phyloP scores from a whole-genome alignment of 2,329 filamentous ascomycete species.

The Paecilomyces fulvus region DNA sequence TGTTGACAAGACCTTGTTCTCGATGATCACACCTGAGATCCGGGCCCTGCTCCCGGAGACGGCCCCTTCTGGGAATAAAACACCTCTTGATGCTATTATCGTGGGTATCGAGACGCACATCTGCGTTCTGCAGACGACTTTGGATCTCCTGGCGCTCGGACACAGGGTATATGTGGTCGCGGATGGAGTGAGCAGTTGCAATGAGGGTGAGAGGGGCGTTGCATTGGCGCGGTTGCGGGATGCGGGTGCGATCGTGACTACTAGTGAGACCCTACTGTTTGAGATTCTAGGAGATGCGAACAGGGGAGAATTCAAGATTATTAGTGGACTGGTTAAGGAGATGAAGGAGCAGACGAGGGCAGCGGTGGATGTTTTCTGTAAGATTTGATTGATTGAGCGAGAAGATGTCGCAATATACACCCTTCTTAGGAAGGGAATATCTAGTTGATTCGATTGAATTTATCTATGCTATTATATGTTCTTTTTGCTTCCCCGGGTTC shows the following conservation, averaged over 20 bases:
- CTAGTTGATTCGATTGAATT: background rate
- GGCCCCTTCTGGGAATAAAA: background rate
- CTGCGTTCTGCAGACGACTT: constrained; percentile 84
- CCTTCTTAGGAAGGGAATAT: background rate
- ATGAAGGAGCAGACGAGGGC: constrained; percentile 61
- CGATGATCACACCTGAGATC: constrained; percentile 71
- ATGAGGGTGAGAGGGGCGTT: constrained; percentile 69
- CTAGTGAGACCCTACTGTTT: constrained; percentile 83
- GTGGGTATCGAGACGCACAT: constrained; percentile 92
- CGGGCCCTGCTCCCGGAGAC: constrained; percentile 25
- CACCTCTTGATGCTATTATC: constrained; percentile 56
- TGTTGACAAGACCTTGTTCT: constrained; percentile 82
- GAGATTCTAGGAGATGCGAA: constrained; percentile 79
- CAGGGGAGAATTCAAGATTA: constrained; percentile 58
- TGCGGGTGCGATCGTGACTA: constrained; percentile 72
- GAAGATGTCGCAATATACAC: no score
- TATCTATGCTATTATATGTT: background rate
- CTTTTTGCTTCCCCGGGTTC: background rate
- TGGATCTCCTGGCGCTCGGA: constrained; percentile 67
- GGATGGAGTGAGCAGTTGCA: constrained; percentile 83
- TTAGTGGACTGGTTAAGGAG: constrained; percentile 73
- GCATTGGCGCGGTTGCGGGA: constrained; percentile 67
- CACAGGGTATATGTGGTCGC: constrained; percentile 80
- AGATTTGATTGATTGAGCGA: constrained; percentile 34
- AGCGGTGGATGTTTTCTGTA: constrained; percentile 58